A percentile compares a stretch with the other conserved stretches of the same genome.
Evolutionary conservation across 805 yeast species (phyloP).

Genomic region (Kluyveromyces nonfermentans): DNA sequence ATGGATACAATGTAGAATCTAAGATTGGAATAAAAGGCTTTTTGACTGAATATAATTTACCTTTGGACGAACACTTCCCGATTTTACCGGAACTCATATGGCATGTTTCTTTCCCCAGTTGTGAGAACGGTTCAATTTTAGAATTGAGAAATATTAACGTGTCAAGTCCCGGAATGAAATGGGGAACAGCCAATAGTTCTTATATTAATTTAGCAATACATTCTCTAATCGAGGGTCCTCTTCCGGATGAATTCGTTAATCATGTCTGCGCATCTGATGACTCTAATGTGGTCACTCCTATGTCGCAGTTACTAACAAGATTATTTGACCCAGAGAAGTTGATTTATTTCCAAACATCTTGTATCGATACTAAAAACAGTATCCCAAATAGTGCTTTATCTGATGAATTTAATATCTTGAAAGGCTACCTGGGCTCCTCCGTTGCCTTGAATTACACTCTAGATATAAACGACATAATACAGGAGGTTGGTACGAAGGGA

Average conservation of each 20-base stretch:
- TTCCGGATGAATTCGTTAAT: conserved; percentile 19
- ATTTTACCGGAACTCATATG: conserved; percentile 31
- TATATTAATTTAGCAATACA: conserved; percentile 2
- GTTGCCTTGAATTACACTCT: conserved; percentile 17
- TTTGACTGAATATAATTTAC: conserved; percentile 9
- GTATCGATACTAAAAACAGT: conserved; percentile 8
- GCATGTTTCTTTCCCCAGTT: conserved; percentile 31
- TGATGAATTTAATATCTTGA: conserved; percentile 8
- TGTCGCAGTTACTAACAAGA: conserved; percentile 19
- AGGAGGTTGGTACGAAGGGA: conserved; percentile 32
- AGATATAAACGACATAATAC: conserved; percentile 20
- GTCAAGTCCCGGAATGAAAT: background rate
- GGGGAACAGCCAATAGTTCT: background rate
- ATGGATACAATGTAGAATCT: conserved; percentile 21
- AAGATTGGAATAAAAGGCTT: conserved; percentile 16
- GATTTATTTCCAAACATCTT: conserved; percentile 12
- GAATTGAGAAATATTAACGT: conserved; percentile 17
- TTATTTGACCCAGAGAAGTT: conserved; percentile 15
- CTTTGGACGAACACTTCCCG: conserved; percentile 8
- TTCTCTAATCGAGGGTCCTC: conserved; percentile 16
- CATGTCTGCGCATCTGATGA: conserved; percentile 27
- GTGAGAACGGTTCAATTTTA: conserved; percentile 25
- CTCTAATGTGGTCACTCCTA: conserved; percentile 25
- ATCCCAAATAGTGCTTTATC: conserved; percentile 5
- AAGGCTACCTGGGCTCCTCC: conserved; percentile 15